Base-by-base conservation (phyloP, 106 monocot species). In the Acanthochlamys bracteata region DNA sequence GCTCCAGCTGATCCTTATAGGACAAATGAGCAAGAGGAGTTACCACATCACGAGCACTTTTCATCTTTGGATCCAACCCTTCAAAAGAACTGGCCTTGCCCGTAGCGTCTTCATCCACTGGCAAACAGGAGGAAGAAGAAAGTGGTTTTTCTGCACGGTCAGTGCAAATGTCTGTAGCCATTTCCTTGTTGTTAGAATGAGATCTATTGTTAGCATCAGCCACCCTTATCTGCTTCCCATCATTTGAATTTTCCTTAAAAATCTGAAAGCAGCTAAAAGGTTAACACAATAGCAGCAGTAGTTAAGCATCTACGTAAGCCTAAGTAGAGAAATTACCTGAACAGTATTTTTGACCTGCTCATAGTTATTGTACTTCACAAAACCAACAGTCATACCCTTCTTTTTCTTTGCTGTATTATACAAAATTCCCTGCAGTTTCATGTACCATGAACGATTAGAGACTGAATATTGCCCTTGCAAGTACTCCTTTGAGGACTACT, bases 331-430 rank as follows among this genome's bases (percentile, higher is more conserved):
- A 59, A 55, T 33, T 81, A 98, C 96, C 87, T 85, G 54, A 42
- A 81, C 64, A 58, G 85, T 83, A 71, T 26, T 63, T 53, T 70
- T 73, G 42, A 91, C 61, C 55, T 91, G 90, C 23, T 83, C 80
- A 41, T 19, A 41, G 66, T 74, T 65, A 33, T 71, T 64, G 79
- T 88, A 98, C 46, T 57, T 72, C 25, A 91, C 75, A 83, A 98
- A 91, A 68, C 88, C 88, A 25, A 91, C 96, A 51, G 71, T 57
- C 88, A 98, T 88, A 51, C 79, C 80, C 68, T 88, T 91, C 78
- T 91, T 96, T 75, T 98, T 98, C 67, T 83, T 98, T 16, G 73
- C 78, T 40, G 76, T 69, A 59, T 69, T 75, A 65, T 83, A 98
- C 0, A 41, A 59, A 71, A 98, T 75, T 24, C 77, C 90, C 95